Evolutionary conservation across 306 rosid species (phyloP).

Genomic region (Carpinus viminea): DNA sequence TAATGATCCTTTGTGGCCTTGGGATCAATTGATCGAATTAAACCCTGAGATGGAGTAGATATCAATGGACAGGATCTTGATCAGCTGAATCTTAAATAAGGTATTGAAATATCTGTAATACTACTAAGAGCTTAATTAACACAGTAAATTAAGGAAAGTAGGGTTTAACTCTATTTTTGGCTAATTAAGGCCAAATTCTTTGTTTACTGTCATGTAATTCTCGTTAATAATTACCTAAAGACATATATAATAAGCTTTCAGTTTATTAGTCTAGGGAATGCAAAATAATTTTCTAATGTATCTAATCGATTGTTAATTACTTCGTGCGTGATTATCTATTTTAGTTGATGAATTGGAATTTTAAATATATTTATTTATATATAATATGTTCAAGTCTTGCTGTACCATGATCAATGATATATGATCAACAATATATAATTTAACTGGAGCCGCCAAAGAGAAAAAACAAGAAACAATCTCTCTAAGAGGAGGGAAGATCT

Average conservation of each 20-base stretch:
- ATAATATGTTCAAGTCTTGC: too few species aligned
- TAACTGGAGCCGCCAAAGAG: too few species aligned
- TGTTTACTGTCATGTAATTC: neutral
- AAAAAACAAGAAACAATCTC: too few species aligned
- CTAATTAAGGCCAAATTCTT: neutral
- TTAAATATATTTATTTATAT: too few species aligned
- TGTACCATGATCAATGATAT: too few species aligned
- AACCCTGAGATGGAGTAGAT: slow-evolving; percentile 28
- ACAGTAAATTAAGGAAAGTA: neutral
- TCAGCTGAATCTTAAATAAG: neutral
- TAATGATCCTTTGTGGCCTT: slow-evolving; percentile 47
- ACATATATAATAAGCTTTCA: neutral
- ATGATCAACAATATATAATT: too few species aligned
- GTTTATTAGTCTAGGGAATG: neutral
- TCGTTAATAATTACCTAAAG: neutral
- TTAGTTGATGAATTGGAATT: neutral
- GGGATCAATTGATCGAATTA: slow-evolving; percentile 50
- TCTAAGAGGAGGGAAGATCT: too few species aligned
- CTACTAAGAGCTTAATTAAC: neutral
- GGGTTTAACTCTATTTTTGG: neutral
- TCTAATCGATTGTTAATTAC: neutral
- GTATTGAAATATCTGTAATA: neutral
- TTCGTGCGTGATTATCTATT: neutral
- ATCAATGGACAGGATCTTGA: neutral
- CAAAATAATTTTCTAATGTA: neutral